A percentile compares a stretch with the other conserved stretches of the same genome.
These are phyloP conservation scores for Dendrostoma leiphaemia DNA, from an alignment of 2,329 filamentous ascomycete species.

Conservation along the genomic window DNA sequence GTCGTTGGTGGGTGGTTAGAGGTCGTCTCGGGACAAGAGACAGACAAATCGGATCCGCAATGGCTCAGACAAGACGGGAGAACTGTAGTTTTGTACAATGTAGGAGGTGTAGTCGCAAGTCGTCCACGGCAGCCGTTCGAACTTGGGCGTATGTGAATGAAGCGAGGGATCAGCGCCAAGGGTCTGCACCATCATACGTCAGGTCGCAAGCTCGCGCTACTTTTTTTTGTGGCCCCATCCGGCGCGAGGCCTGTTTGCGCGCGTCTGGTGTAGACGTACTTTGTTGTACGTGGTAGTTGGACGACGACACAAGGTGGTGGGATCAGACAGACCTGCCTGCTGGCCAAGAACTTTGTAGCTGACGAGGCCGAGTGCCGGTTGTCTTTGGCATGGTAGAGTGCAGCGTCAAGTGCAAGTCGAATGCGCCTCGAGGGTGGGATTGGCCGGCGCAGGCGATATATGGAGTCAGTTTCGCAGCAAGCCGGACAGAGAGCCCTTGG, in stretches of 20 bases:
- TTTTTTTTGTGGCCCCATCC: conserved; percentile 18
- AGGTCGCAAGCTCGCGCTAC: conserved; percentile 17
- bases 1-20: background rate
- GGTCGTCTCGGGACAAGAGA: background rate
- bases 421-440: background rate
- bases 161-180: conserved; percentile 16
- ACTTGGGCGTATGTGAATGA: conserved; percentile 12
- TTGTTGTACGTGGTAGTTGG: background rate
- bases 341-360: too few species aligned
- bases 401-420: background rate
- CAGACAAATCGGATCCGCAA: background rate
- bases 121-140: background rate
- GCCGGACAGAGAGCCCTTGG: background rate
- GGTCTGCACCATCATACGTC: conserved; percentile 15
- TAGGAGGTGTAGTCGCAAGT: background rate
- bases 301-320: background rate
- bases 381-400: too few species aligned
- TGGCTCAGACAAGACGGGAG: background rate
- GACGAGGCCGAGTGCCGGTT: too few species aligned
- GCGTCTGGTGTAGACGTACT: background rate
- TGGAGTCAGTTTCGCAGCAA: too few species aligned
- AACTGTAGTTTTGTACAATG: conserved; percentile 6
- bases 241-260: conserved; percentile 4
- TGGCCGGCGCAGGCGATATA: background rate
- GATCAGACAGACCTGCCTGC: background rate